phyloP scores from a whole-genome alignment of 2,329 filamentous ascomycete genomes.

The Myriangium duriaei region DNA sequence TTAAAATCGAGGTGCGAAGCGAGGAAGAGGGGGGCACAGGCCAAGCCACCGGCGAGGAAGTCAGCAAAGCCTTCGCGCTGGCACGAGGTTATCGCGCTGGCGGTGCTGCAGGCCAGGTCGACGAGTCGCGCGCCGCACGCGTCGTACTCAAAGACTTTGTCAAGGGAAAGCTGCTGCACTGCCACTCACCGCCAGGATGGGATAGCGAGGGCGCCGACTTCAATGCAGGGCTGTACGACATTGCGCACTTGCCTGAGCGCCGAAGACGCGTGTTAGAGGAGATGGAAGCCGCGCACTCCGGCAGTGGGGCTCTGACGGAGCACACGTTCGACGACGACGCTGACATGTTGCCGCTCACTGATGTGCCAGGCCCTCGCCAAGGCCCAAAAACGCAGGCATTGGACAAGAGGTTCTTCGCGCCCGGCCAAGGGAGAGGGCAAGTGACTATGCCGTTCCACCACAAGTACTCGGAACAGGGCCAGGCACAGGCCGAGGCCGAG shows the following conservation, averaged over 20 bases:
- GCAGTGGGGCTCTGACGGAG: too few species aligned
- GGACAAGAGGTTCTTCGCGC: conserved; percentile 81
- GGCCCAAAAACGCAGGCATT: conserved; percentile 65
- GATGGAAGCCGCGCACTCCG: conserved; percentile 21
- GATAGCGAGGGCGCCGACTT: conserved; percentile 60
- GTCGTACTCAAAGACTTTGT: conserved; percentile 95
- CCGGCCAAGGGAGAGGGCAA: conserved; percentile 48
- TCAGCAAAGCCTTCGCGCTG: conserved; percentile 73
- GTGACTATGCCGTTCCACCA: conserved; percentile 74
- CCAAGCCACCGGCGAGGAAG: conserved; percentile 67
- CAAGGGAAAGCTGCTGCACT: conserved; percentile 86
- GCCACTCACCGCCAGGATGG: conserved; percentile 67
- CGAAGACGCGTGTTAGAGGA: conserved; percentile 48
- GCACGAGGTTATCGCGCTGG: conserved; percentile 85
- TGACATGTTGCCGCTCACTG: conserved; percentile 21
- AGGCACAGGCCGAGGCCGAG: conserved; percentile 22
- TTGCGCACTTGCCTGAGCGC: conserved; percentile 68
- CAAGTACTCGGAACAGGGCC: conserved; percentile 75
- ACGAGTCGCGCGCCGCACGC: conserved; percentile 82
- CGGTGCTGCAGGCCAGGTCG: conserved; percentile 69
- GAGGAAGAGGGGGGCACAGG: conserved; percentile 89
- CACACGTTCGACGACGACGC: conserved; percentile 39
- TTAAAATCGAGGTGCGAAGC: conserved; percentile 70
- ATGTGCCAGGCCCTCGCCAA: conserved; percentile 23
- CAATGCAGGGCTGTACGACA: conserved; percentile 81